These are phyloP conservation scores for Cryptosporidium meleagridis DNA, from an alignment of 169 alveolate species.

Conservation along the genomic window DNA sequence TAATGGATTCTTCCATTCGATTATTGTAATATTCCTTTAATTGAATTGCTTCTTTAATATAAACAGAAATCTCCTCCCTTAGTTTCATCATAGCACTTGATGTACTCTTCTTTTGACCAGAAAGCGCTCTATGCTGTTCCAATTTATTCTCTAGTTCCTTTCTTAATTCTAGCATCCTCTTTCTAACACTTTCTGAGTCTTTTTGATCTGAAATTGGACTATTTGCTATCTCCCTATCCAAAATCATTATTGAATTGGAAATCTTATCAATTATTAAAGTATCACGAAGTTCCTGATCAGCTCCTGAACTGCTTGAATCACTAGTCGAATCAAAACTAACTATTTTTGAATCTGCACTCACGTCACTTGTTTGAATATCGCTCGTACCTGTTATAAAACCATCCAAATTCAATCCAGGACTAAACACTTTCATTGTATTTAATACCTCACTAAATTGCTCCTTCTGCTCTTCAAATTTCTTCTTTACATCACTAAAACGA, in stretches of 20 bases:
- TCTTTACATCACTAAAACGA: not conserved
- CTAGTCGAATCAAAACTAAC: not conserved
- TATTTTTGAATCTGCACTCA: not conserved
- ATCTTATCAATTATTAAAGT: not conserved
- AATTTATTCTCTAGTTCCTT: not conserved
- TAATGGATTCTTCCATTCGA: not conserved
- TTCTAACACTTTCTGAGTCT: not conserved
- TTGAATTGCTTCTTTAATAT: not conserved
- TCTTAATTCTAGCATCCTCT: not conserved
- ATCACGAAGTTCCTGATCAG: not conserved
- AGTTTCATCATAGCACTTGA: not conserved
- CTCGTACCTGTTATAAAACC: conserved; percentile 9
- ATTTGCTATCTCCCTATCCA: not conserved
- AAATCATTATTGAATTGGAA: not conserved
- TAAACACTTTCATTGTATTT: not conserved
- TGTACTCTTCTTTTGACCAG: not conserved
- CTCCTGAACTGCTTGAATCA: not conserved
- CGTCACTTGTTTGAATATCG: conserved; percentile 32
- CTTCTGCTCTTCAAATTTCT: not conserved
- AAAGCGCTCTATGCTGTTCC: not conserved
- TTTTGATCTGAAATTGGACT: not conserved
- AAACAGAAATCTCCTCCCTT: not conserved
- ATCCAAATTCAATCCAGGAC: not conserved
- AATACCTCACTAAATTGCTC: not conserved
- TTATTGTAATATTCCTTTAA: not conserved